Conservation (phyloP, 78 protist species). For the Dictyostelium brefeldianum region DNA sequence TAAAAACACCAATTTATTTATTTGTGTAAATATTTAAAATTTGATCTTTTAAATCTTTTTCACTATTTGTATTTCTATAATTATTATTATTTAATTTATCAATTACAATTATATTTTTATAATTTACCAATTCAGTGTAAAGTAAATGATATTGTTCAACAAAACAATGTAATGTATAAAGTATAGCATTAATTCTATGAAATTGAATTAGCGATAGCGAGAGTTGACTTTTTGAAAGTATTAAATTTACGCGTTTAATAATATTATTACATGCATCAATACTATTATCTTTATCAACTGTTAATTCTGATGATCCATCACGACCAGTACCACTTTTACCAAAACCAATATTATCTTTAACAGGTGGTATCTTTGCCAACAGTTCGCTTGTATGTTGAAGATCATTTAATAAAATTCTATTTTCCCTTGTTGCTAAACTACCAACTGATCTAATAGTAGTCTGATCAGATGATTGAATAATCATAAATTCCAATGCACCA, state of each 20-base stretch:
- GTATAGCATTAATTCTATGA: constrained; percentile 6
- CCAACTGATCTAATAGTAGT: not conserved
- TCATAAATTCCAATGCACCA: constrained; percentile 22
- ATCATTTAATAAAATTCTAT: not conserved
- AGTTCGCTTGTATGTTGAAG: not conserved
- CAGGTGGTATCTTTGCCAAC: not conserved
- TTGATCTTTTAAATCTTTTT: not conserved
- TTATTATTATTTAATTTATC: not conserved
- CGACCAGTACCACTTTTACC: not conserved
- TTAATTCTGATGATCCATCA: not conserved
- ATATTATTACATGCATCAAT: not conserved
- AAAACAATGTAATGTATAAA: not conserved
- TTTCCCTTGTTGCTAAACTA: not conserved
- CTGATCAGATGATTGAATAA: not conserved
- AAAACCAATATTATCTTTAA: not conserved
- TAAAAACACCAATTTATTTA: no score
- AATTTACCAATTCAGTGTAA: not conserved
- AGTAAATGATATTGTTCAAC: not conserved
- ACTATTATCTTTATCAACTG: not conserved
- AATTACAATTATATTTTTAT: not conserved
- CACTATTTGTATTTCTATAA: not conserved
- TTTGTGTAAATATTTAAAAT: not conserved
- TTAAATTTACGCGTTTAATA: not conserved
- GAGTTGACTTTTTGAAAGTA: not conserved
- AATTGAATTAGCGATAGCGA: not conserved